phyloP scores from a whole-genome alignment of 805 yeast genomes.

The Metschnikowia santaceciliae region DNA sequence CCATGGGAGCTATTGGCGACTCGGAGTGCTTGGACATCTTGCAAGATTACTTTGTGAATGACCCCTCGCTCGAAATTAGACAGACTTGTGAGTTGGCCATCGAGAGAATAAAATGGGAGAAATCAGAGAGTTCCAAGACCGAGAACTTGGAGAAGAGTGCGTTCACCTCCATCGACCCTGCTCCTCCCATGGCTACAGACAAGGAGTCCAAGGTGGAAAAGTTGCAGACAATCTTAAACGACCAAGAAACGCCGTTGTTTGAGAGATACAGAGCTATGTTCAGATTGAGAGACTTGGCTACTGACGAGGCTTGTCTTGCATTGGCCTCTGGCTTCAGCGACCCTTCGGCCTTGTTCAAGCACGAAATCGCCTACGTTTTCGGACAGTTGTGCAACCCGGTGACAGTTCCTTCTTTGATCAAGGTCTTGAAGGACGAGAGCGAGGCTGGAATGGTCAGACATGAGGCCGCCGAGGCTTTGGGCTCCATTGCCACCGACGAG shows the following conservation, averaged over 20 bases:
- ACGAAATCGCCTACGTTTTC: constrained; percentile 96
- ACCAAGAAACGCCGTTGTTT: constrained; percentile 74
- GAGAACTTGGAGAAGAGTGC: constrained; percentile 74
- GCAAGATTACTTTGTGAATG: constrained; percentile 58
- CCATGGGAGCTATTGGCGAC: constrained; percentile 93
- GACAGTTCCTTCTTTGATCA: constrained; percentile 81
- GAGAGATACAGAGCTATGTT: constrained; percentile 98
- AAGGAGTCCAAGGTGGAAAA: constrained; percentile 55
- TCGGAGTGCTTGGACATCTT: constrained; percentile 63
- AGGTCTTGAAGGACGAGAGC: constrained; percentile 66
- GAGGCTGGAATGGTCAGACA: constrained; percentile 99
- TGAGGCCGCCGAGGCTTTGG: constrained; percentile 98
- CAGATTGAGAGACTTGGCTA: constrained; percentile 90
- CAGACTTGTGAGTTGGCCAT: constrained; percentile 98
- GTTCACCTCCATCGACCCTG: constrained; percentile 92
- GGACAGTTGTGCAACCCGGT: constrained; percentile 96
- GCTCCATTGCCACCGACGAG: constrained; percentile 94
- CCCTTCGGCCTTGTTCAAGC: constrained; percentile 90
- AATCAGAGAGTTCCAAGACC: constrained; percentile 56
- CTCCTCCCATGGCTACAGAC: constrained; percentile 86
- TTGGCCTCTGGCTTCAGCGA: constrained; percentile 87
- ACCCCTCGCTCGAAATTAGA: constrained; percentile 82
- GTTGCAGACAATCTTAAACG: constrained; percentile 65
- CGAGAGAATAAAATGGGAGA: constrained; percentile 91
- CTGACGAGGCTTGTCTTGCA: constrained; percentile 89